Evolutionary conservation across 2,329 filamentous ascomycete genomes (phyloP).

Genomic region (Penicillium sp.): DNA sequence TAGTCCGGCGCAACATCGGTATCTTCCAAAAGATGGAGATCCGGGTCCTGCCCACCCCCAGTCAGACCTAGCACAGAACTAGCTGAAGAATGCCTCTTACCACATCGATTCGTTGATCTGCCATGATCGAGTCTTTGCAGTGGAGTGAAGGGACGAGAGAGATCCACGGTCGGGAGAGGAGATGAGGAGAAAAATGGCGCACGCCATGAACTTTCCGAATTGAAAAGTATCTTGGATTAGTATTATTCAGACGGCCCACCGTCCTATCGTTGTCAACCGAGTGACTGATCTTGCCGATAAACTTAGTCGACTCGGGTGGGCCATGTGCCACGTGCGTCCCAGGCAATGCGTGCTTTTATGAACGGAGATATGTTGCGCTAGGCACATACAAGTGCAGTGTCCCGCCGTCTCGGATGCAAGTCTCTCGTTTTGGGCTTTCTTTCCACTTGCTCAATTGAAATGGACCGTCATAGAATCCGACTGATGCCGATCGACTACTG

Average conservation of each 20-base stretch:
- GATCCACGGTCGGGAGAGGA: not conserved
- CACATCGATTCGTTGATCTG: not conserved
- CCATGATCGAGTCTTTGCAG: not conserved
- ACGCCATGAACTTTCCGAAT: not conserved
- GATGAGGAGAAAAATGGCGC: not conserved
- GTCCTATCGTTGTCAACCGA: not conserved
- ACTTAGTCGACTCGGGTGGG: not conserved
- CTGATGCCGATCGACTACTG: no score
- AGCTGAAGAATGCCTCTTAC: not conserved
- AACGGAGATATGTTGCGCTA: not conserved
- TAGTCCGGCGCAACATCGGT: not conserved
- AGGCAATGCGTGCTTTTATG: not conserved
- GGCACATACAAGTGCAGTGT: no score
- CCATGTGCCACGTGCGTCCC: not conserved
- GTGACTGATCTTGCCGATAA: not conserved
- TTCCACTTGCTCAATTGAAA: no score
- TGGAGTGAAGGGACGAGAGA: not conserved
- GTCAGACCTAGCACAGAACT: not conserved
- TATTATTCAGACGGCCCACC: not conserved
- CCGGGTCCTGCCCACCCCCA: not conserved
- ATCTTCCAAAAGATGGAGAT: not conserved
- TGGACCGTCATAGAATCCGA: no score
- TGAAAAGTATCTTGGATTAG: not conserved
- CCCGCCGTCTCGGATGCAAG: not conserved
- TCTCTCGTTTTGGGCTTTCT: no score